Base-by-base conservation (phyloP, 768 basidiomycete genomes). In the Gloeostereum incarnatum region DNA sequence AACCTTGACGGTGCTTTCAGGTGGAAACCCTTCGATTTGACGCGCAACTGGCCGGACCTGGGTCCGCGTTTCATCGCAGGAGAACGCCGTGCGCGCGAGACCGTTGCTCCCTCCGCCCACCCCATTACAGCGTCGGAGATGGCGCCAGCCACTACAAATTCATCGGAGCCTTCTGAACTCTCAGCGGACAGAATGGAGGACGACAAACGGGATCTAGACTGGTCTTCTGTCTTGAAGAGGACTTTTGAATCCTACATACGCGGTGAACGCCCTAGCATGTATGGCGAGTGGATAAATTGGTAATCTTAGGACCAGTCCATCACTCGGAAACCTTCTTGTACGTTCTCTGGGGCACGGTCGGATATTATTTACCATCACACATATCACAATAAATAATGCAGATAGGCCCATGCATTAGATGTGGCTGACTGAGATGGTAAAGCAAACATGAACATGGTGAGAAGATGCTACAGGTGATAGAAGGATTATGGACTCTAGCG, bases 11-110 rank as follows among this genome's bases (percentile, higher is more conserved):
- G 35, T 32, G 9, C 11, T 27, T 25, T 9, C 48, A 94, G 91
- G 91, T 94, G 91, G 92, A 79, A 85, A 50, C 86, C 89, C 0
- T 94, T 94, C 50, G 92, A 96, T 57, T 72, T 84, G 0, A 55
- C 75, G 4, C 78, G 91, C 23, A 89, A 94, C 61, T 94, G 75
- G 68, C 91, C 93, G 2, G 93, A 96, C 52, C 78, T 96, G 11
- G 92, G 91, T 1, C 59, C 68, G 2, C 71, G 73, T 11, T 96
- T 96, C 62, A 66, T 69, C 46, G 68, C 70, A 2, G 85, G 84
- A 25, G 92, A 94, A 61, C 69, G 71, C 2, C 60, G 63, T 18
- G 81, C 80, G 1, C 79, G 82, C 29, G n/a, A n/a, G n/a, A n/a
- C n/a, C n/a, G n/a, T n/a, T n/a, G n/a, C n/a, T n/a, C n/a, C n/a